These are phyloP conservation scores for Oryza punctata DNA, from an alignment of 176 grass and related monocot genomes.

Conservation along the genomic window DNA sequence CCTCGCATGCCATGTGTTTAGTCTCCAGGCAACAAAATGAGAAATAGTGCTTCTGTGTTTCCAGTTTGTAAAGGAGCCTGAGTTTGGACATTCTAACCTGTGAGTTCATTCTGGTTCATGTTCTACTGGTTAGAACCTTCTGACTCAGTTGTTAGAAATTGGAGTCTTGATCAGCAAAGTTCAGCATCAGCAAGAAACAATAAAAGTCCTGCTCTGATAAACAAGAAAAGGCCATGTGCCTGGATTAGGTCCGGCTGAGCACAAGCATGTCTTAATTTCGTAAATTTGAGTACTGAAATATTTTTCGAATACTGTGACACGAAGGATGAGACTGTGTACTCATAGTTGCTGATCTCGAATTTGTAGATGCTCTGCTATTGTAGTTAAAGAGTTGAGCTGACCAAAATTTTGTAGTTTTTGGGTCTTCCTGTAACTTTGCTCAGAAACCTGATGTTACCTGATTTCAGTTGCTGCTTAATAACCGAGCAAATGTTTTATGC, in stretches of 20 bases:
- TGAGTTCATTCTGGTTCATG: constrained; percentile 1
- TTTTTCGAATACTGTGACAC: background rate
- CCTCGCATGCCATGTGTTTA: constrained; percentile 92
- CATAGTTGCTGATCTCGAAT: background rate
- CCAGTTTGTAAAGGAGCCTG: constrained; percentile 22
- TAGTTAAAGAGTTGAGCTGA: constrained; percentile 21
- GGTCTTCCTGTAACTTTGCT: background rate
- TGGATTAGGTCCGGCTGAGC: background rate
- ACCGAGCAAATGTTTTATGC: constrained; percentile 7
- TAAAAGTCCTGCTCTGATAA: background rate
- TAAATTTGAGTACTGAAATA: constrained; percentile 11
- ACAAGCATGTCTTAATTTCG: background rate
- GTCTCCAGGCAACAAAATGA: constrained; percentile 52
- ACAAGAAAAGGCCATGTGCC: background rate
- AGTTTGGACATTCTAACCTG: constrained; percentile 4
- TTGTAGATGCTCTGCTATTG: constrained; percentile 9
- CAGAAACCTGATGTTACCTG: background rate
- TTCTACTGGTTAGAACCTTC: background rate
- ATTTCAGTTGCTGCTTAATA: constrained; percentile 19
- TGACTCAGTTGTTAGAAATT: background rate
- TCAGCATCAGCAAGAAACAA: constrained; percentile 22
- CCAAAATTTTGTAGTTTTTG: constrained; percentile 42
- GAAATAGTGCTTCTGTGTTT: background rate
- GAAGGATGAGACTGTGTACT: background rate
- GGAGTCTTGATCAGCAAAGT: constrained; percentile 10